Evolutionary conservation across 2,329 filamentous ascomycete genomes (phyloP), one percentile per base, ranked within the genome.

Genomic region (Fusarium pilosicola): DNA sequence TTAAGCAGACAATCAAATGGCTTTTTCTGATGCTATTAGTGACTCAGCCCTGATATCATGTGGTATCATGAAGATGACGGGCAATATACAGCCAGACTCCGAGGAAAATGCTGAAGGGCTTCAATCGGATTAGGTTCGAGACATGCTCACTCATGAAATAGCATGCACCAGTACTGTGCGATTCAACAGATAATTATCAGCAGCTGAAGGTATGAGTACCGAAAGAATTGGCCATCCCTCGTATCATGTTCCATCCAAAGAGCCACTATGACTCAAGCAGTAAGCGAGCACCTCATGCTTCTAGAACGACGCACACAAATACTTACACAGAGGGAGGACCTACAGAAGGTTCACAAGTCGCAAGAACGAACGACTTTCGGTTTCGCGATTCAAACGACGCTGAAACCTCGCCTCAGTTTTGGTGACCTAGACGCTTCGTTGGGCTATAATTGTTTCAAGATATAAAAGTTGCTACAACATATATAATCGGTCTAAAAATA

Each of bases 1-100:
- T 32, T 32, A 13, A 13, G 12, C 5, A 5, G 5, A 32, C 5
- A 32, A 32, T 14, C 30, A 6, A 32, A 32, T 32, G 5, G 2
- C 30, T 13, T 32, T 32, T 32, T 32, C 30, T 32, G 12, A 13
- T 32, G 32, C 32, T 14, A 7, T 14, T 14, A 32, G 32, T 34
- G 32, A 34, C 6, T 6, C 2, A 34, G 32, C 32, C 14, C 3
- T 34, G 14, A 20, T 34, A 34, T 15, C 17, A n/a, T 32, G 7
- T 6, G 7, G 1, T 0, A 3, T n/a, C 6, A 20, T 14, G 13
- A 26, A 12, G 13, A 22, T 8, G 22, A 2, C 9, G 18, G 13
- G 5, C n/a, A 34, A 22, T 26, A 15, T 7, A 5, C 9, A 22
- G 14, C 7, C 7, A 17, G 14, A 20, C 7, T 34, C 7, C 3